Evolutionary conservation across 495 filamentous ascomycete genomes (phyloP).

Genomic region (Viridothelium virens): DNA sequence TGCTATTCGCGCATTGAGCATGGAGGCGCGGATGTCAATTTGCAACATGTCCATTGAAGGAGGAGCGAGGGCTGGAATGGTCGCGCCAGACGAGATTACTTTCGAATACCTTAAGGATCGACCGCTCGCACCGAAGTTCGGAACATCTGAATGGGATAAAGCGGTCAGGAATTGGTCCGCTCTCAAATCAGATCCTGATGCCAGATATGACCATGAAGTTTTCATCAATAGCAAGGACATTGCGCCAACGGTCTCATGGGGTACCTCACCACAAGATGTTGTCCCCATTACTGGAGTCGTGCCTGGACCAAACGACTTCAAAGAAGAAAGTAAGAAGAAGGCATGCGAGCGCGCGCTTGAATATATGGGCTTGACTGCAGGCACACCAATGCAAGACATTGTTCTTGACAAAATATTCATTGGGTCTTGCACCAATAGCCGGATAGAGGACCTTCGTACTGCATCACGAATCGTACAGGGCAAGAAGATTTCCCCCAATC

Average conservation of each 20-base stretch:
- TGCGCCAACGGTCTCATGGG: slow-evolving; percentile 89
- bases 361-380: slow-evolving; percentile 88
- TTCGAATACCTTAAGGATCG: slow-evolving; percentile 90
- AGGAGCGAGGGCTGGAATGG: slow-evolving; percentile 91
- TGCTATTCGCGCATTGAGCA: slow-evolving; percentile 79
- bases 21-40: slow-evolving; percentile 98
- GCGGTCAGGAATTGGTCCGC: slow-evolving; percentile 84
- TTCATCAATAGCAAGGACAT: slow-evolving; percentile 89
- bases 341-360: slow-evolving; percentile 75
- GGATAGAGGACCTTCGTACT: slow-evolving; percentile 90
- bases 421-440: slow-evolving; percentile 93
- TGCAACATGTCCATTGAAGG: slow-evolving; percentile 99
- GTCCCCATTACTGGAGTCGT: slow-evolving; percentile 86
- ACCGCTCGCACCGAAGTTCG: slow-evolving; percentile 77
- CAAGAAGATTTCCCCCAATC: slow-evolving; percentile 72
- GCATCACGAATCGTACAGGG: slow-evolving; percentile 81
- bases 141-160: slow-evolving; percentile 81
- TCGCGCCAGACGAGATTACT: slow-evolving; percentile 88
- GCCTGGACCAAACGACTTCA: slow-evolving; percentile 79
- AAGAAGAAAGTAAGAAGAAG: slow-evolving; percentile 65
- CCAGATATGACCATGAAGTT: slow-evolving; percentile 79
- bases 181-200: slow-evolving; percentile 74
- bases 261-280: slow-evolving; percentile 93
- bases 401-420: slow-evolving; percentile 93
- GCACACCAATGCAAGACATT: slow-evolving; percentile 86